A percentile compares a stretch with the other conserved stretches of the same genome.
phyloP scores from a whole-genome alignment of 192 early-diverging fungal genomes.

The Backusella parvicylindrica region DNA sequence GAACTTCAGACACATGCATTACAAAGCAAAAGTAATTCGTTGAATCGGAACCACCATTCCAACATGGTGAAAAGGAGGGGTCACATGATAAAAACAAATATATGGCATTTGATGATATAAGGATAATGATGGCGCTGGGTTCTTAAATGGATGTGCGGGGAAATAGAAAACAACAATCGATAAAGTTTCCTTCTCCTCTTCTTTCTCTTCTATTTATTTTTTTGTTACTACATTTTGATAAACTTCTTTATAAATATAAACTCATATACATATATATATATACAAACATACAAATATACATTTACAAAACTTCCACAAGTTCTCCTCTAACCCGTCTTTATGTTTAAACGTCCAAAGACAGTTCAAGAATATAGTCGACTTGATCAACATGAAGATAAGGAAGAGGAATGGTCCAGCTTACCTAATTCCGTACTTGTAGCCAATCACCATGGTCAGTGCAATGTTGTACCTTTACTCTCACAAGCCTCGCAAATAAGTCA shows the following conservation, averaged over 20 bases:
- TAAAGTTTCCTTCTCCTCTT: not conserved
- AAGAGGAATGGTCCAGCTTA: slow-evolving; percentile 5
- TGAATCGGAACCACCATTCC: not conserved
- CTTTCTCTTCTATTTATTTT: not conserved
- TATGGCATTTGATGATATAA: not conserved
- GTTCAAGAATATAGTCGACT: slow-evolving; percentile 13
- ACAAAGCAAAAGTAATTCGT: not conserved
- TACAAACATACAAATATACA: not conserved
- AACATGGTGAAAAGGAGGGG: not conserved
- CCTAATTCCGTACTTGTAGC: slow-evolving; percentile 14
- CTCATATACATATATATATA: not conserved
- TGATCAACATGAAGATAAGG: slow-evolving; percentile 20
- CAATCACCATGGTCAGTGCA: not conserved
- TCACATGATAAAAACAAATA: not conserved
- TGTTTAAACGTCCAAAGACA: slow-evolving; percentile 1
- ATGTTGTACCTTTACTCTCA: not conserved
- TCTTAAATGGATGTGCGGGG: not conserved
- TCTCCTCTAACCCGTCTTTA: not conserved
- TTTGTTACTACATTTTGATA: not conserved
- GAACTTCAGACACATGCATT: not conserved
- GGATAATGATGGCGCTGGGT: not conserved
- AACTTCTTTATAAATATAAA: not conserved
- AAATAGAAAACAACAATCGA: not conserved
- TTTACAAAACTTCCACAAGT: not conserved
- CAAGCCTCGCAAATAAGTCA: not conserved